Evolutionary conservation across 306 rosid species (phyloP).

Genomic region (Sechiopsis laciniata): DNA sequence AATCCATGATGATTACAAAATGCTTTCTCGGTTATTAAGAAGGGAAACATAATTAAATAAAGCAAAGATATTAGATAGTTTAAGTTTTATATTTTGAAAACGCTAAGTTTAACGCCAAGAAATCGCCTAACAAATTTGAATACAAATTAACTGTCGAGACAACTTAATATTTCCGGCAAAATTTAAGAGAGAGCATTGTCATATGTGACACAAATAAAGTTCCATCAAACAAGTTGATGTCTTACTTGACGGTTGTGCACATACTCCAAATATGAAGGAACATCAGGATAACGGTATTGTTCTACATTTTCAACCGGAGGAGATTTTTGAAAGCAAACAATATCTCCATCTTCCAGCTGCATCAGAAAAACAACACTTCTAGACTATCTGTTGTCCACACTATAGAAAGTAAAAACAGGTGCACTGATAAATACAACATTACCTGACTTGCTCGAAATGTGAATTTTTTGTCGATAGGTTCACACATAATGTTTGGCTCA

Average conservation of each 20-base stretch:
- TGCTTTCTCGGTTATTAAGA: not conserved
- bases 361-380: constrained; percentile 23
- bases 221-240: constrained; percentile 10
- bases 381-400: constrained; percentile 7
- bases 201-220: not conserved
- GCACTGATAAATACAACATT: constrained; percentile 10
- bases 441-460: constrained; percentile 92
- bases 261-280: constrained; percentile 87
- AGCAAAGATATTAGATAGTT: not conserved
- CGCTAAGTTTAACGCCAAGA: not conserved
- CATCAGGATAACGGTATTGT: constrained; percentile 67
- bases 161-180: not conserved
- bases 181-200: not conserved
- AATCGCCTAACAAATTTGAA: not conserved
- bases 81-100: too few relatives aligned
- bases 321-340: constrained; percentile 80
- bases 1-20: not conserved
- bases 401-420: not conserved
- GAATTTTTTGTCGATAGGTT: constrained; percentile 77
- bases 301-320: constrained; percentile 41
- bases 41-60: not conserved
- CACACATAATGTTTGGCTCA: constrained; percentile 96
- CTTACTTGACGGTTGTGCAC: constrained; percentile 89
- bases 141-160: not conserved
- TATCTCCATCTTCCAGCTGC: constrained; percentile 96